A percentile compares a stretch with the other conserved stretches of the same genome.
These are phyloP conservation scores for Tylopilus rubrobrunneus DNA, from an alignment of 768 basidiomycete species.

Conservation along the genomic window DNA sequence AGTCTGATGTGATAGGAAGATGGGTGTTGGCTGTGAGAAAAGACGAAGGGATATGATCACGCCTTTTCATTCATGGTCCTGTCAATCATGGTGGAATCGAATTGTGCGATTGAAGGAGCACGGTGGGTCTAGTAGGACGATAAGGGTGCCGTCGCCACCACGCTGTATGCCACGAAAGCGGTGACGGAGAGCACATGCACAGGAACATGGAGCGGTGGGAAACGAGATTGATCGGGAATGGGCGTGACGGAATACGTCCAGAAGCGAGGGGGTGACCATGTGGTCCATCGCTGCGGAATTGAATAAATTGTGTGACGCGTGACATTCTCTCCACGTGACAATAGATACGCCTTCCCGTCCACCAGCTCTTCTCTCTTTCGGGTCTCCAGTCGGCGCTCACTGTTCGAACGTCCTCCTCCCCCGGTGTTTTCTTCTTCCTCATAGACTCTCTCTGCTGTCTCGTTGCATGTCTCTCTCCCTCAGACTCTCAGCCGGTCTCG, in stretches of 20 bases:
- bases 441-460: conserved; percentile 9
- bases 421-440: background rate
- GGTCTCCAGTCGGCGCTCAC: conserved; percentile 18
- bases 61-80: no score
- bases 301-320: conserved; percentile 7
- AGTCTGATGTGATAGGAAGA: background rate
- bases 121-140: no score
- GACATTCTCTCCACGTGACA: conserved; percentile 4
- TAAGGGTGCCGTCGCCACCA: background rate
- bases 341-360: background rate
- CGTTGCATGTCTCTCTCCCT: conserved; percentile 28
- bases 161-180: background rate
- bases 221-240: conserved; percentile 4
- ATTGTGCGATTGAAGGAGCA: no score
- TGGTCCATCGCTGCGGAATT: conserved; percentile 13
- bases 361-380: background rate
- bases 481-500: conserved; percentile 44
- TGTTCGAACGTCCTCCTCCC: conserved; percentile 16
- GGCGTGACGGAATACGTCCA: conserved; percentile 1
- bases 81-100: no score
- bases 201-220: background rate
- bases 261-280: conserved; percentile 4
- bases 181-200: conserved; percentile 9
- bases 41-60: no score
- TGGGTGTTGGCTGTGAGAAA: no score